Evolutionary conservation across 2,329 filamentous ascomycete genomes (phyloP).

Genomic region (Decorospora gaudefroyi): DNA sequence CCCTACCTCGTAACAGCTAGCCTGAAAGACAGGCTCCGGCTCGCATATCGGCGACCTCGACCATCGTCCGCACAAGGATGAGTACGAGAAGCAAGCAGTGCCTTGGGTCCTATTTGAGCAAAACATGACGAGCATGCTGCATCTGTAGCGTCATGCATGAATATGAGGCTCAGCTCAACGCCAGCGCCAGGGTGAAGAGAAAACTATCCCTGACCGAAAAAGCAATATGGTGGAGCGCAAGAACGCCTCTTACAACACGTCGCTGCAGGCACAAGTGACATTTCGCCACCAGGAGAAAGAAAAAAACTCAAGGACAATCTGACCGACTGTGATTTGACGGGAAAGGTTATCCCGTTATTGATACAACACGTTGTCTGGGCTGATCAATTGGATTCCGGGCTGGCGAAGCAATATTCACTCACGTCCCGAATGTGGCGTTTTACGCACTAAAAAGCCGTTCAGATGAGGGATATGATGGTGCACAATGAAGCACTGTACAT

Average conservation of each 20-base stretch:
- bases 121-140: slow-evolving; percentile 4
- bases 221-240: slow-evolving; percentile 17
- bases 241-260: not conserved
- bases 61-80: not conserved
- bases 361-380: no score
- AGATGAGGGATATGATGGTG: no score
- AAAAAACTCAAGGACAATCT: not conserved
- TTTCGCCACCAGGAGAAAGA: not conserved
- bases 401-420: no score
- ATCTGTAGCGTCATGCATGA: slow-evolving; percentile 12
- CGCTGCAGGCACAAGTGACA: not conserved
- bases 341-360: no score
- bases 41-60: slow-evolving; percentile 17
- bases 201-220: slow-evolving; percentile 15
- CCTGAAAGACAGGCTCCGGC: not conserved
- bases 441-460: no score
- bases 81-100: not conserved
- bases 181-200: not conserved
- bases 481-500: no score
- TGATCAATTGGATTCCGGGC: no score
- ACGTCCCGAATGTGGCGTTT: no score
- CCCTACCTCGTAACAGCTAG: not conserved
- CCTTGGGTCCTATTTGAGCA: slow-evolving; percentile 1
- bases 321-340: not conserved
- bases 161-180: slow-evolving; percentile 25